These are phyloP conservation scores for Mycena olivaceomarginata DNA, from an alignment of 768 basidiomycete species.

Conservation along the genomic window DNA sequence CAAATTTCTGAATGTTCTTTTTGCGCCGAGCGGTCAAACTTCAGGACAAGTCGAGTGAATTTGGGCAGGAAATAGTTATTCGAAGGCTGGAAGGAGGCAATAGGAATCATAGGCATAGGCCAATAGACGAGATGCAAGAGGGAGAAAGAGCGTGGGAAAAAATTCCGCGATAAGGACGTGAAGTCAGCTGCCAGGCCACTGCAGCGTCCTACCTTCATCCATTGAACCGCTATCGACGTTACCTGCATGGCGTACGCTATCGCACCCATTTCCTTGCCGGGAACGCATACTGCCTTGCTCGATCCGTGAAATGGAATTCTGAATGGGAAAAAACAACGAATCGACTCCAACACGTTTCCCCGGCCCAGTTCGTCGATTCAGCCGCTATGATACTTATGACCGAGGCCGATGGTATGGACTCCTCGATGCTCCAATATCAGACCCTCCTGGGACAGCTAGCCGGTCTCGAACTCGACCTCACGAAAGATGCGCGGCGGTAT, in stretches of 20 bases:
- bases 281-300: conserved; percentile 32
- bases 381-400: not conserved
- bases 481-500: not conserved
- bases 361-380: conserved; percentile 8
- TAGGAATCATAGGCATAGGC: too few species aligned
- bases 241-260: not conserved
- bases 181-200: too few species aligned
- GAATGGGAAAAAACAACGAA: conserved; percentile 38
- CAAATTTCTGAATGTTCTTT: too few species aligned
- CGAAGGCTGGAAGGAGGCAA: too few species aligned
- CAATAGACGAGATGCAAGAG: too few species aligned
- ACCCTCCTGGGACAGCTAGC: not conserved
- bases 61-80: too few species aligned
- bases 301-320: conserved; percentile 38
- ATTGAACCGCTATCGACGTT: too few species aligned
- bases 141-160: too few species aligned
- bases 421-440: conserved; percentile 13
- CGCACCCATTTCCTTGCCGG: not conserved
- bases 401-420: not conserved
- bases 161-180: too few species aligned
- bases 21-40: too few species aligned
- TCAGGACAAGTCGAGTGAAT: too few species aligned
- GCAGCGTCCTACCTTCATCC: too few species aligned
- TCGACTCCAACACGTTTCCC: conserved; percentile 6
- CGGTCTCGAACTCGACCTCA: conserved; percentile 1